Conservation (phyloP, 805 yeast species). For the Sugiyamaella chiloensis region DNA sequence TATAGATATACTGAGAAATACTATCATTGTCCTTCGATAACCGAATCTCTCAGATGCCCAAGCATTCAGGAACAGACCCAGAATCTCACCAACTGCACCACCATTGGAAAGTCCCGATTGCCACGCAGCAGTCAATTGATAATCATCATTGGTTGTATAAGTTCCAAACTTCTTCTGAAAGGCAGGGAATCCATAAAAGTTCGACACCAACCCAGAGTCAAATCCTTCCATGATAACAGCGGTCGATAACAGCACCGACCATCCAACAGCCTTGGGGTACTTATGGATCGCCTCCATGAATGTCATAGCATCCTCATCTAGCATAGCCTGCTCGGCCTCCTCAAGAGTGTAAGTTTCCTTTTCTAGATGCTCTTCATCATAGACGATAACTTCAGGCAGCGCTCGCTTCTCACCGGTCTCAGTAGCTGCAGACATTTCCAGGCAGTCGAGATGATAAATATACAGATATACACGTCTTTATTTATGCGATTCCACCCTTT, state of each 20-base stretch:
- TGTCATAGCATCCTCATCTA: conserved; percentile 29
- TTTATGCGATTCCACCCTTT: neutral
- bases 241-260: conserved; percentile 45
- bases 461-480: too few species aligned
- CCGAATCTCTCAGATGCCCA: conserved; percentile 45
- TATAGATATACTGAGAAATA: conserved; percentile 33
- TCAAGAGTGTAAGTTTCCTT: neutral
- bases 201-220: conserved; percentile 39
- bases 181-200: conserved; percentile 1
- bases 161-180: conserved; percentile 31
- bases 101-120: conserved; percentile 24
- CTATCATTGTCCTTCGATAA: conserved; percentile 41
- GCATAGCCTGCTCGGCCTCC: conserved; percentile 2
- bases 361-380: neutral
- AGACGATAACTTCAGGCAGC: neutral
- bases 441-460: too few species aligned
- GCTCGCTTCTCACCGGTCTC: neutral
- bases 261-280: conserved; percentile 44
- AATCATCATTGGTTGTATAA: conserved; percentile 6
- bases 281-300: conserved; percentile 36
- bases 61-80: conserved; percentile 47
- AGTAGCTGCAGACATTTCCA: too few species aligned
- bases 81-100: conserved; percentile 37
- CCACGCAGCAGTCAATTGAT: conserved; percentile 23
- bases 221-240: conserved; percentile 50